Conservation (phyloP, 257 asterid species). For the Cordia subcordata region DNA sequence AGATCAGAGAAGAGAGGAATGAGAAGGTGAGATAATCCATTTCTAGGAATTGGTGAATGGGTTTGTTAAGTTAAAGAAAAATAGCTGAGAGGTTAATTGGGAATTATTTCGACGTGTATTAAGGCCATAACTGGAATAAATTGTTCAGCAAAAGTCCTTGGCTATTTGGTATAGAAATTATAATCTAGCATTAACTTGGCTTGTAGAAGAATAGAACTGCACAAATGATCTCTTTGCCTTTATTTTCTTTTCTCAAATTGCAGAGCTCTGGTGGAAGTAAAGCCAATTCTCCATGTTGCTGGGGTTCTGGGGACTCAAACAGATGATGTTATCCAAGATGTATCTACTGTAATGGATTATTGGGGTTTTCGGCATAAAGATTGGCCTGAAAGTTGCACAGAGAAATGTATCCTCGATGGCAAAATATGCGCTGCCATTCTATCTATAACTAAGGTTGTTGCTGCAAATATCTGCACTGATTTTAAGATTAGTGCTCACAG, state of each 20-base stretch:
- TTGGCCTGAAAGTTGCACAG: conserved; percentile 65
- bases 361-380: conserved; percentile 62
- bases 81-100: too few species aligned
- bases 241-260: background rate
- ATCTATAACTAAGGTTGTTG: conserved; percentile 51
- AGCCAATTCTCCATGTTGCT: conserved; percentile 69
- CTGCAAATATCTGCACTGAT: conserved; percentile 37
- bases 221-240: too few species aligned
- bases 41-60: too few species aligned
- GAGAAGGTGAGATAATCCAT: too few species aligned
- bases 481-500: background rate
- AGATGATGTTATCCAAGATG: conserved; percentile 27
- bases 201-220: too few species aligned
- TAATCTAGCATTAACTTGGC: too few species aligned
- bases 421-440: conserved; percentile 55
- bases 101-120: too few species aligned
- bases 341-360: conserved; percentile 28
- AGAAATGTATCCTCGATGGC: conserved; percentile 54
- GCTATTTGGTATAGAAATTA: too few species aligned
- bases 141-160: too few species aligned
- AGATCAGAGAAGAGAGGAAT: too few species aligned
- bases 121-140: too few species aligned
- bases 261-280: conserved; percentile 89
- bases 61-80: too few species aligned
- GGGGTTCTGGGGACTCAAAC: conserved; percentile 30